Conservation (phyloP, 1,284 basidiomycete species). For the Apiotrichum siamense region DNA sequence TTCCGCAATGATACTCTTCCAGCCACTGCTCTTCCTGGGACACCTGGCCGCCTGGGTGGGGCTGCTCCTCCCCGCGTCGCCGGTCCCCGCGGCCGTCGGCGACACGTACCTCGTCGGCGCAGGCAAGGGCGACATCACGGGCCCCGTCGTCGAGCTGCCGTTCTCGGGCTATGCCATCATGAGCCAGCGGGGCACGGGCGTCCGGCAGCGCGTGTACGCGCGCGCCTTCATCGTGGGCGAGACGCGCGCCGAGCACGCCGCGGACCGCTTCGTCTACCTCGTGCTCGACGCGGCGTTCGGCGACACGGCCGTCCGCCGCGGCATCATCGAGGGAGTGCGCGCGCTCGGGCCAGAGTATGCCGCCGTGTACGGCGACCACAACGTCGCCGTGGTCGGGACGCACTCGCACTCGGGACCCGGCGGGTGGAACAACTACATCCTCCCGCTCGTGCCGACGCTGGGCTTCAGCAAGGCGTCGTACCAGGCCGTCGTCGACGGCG, state of each 20-base stretch:
- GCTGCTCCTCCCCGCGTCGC: too few species aligned
- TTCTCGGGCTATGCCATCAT: conserved; percentile 9
- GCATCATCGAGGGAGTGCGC: conserved; percentile 9
- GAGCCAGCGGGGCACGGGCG: conserved; percentile 9
- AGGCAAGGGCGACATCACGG: conserved; percentile 14
- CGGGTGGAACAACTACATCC: conserved; percentile 15
- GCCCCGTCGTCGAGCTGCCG: conserved; percentile 13
- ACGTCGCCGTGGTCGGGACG: conserved; percentile 8
- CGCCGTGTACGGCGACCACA: not conserved
- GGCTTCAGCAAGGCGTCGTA: conserved; percentile 9
- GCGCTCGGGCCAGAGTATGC: not conserved
- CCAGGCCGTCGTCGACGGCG: conserved; percentile 10
- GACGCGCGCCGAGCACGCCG: not conserved
- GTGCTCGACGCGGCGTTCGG: conserved; percentile 5
- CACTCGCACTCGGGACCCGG: conserved; percentile 14
- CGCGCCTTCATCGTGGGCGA: conserved; percentile 12
- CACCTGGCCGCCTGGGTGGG: too few species aligned
- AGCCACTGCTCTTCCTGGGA: too few species aligned
- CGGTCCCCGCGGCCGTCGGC: conserved; percentile 2
- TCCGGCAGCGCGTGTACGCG: conserved; percentile 11
- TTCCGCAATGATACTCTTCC: too few species aligned
- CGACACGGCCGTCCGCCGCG: conserved; percentile 8
- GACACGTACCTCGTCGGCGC: conserved; percentile 17
- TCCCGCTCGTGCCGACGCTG: conserved; percentile 6
- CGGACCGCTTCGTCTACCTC: conserved; percentile 10